These are phyloP conservation scores for Myriangium duriaei DNA, from an alignment of 2,329 filamentous ascomycete genomes.

Conservation along the genomic window DNA sequence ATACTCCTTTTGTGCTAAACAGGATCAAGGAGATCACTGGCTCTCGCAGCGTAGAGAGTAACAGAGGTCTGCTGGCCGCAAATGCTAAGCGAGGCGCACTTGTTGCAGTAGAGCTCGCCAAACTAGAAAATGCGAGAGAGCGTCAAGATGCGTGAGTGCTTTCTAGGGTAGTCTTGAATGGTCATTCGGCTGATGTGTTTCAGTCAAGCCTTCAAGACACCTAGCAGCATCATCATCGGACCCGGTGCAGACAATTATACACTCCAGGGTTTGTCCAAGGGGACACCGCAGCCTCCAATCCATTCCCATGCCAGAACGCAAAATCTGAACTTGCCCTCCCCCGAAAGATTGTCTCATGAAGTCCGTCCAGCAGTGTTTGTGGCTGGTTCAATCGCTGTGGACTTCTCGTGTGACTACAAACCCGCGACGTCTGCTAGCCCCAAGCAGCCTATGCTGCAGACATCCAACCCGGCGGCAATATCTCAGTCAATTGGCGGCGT, in stretches of 20 bases:
- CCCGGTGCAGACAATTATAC: constrained; percentile 12
- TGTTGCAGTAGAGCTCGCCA: constrained; percentile 49
- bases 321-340: too few relatives aligned
- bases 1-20: constrained; percentile 71
- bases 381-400: constrained; percentile 79
- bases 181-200: constrained; percentile 3
- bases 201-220: background rate
- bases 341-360: background rate
- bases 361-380: constrained; percentile 57
- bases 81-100: constrained; percentile 55
- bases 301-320: too few relatives aligned
- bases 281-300: constrained; percentile 9
- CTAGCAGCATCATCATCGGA: constrained; percentile 7
- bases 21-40: constrained; percentile 70
- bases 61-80: constrained; percentile 54
- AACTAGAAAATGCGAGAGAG: constrained; percentile 23
- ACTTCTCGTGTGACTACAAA: constrained; percentile 70
- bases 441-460: constrained; percentile 47
- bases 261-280: constrained; percentile 16
- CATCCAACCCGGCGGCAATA: constrained; percentile 76
- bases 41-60: constrained; percentile 59
- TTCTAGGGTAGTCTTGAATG: background rate
- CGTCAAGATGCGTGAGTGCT: constrained; percentile 25
- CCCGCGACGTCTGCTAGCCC: constrained; percentile 32
- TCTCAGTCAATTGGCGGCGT: constrained; percentile 80